Percentiles rank a stretch among this genome's conserved stretches.
Evolutionary conservation across 1,284 basidiomycete species (phyloP).

Genomic region (Peniophora sp.): DNA sequence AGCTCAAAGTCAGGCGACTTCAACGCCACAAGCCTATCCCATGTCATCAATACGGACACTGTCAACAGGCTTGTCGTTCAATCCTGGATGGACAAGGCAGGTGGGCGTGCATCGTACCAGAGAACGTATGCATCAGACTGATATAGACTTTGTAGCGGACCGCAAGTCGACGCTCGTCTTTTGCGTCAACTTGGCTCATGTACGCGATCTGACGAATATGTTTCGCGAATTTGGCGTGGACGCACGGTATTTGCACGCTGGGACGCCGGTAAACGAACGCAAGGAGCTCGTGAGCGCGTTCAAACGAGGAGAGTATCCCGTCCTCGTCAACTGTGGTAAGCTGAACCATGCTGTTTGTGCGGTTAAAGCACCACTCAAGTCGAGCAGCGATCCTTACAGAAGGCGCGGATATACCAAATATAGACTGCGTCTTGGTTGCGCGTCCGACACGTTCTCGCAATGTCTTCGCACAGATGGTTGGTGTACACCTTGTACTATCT

Average conservation of each 20-base stretch:
- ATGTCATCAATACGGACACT: constrained; percentile 71
- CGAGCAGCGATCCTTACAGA: constrained; percentile 82
- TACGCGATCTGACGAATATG: constrained; percentile 64
- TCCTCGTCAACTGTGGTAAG: constrained; percentile 87
- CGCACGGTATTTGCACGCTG: constrained; percentile 75
- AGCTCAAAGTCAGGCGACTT: constrained; percentile 73
- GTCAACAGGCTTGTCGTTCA: constrained; percentile 74
- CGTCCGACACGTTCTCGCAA: constrained; percentile 86
- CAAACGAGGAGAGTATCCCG: constrained; percentile 68
- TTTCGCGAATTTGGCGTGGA: constrained; percentile 81
- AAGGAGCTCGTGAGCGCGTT: constrained; percentile 65
- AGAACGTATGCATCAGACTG: background rate
- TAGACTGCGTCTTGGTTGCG: constrained; percentile 87
- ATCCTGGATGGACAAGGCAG: constrained; percentile 76
- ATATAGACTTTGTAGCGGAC: constrained; percentile 26
- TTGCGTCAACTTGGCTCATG: constrained; percentile 82
- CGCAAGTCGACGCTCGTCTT: constrained; percentile 89
- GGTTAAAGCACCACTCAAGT: background rate
- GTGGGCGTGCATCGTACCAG: constrained; percentile 27
- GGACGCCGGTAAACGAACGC: constrained; percentile 63
- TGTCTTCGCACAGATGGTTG: constrained; percentile 91
- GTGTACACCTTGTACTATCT: background rate
- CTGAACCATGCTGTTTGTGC: background rate
- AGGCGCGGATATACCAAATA: constrained; percentile 86
- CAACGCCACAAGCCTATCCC: constrained; percentile 65